Evolutionary conservation across 495 filamentous ascomycete genomes (phyloP).

Genomic region (Tuber brumale): DNA sequence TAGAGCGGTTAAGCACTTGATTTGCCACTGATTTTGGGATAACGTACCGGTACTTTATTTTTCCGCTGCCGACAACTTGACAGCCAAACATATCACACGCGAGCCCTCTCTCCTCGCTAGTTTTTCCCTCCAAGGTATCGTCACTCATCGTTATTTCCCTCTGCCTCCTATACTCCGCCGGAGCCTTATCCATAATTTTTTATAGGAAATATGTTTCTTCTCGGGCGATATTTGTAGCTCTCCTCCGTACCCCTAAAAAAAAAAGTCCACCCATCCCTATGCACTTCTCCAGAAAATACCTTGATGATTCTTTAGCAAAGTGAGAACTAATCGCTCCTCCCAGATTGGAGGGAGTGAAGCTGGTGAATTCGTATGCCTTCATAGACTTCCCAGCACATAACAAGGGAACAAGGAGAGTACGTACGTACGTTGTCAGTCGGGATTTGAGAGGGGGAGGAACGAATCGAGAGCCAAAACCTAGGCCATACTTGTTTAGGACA

Average conservation of each 20-base stretch:
- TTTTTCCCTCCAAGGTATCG: background rate
- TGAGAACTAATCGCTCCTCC: background rate
- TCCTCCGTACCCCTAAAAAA: background rate
- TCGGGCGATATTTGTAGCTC: background rate
- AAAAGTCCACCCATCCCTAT: background rate
- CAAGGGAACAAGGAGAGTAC: background rate
- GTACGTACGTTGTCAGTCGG: background rate
- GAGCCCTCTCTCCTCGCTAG: background rate
- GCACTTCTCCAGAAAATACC: background rate
- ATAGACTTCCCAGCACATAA: background rate
- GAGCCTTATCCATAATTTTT: background rate
- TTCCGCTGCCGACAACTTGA: background rate
- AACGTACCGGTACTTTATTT: too few species aligned
- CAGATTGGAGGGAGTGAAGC: background rate
- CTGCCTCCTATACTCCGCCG: background rate
- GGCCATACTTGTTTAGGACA: background rate
- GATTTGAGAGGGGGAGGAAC: background rate
- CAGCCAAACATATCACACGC: background rate
- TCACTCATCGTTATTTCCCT: background rate
- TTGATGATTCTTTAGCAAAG: background rate
- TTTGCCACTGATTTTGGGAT: too few species aligned
- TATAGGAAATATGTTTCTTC: background rate
- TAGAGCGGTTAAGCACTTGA: too few species aligned
- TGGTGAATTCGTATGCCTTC: background rate
- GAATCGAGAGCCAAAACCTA: background rate